phyloP scores from a whole-genome alignment of 1,284 basidiomycete genomes.

The Tremellales sp. region DNA sequence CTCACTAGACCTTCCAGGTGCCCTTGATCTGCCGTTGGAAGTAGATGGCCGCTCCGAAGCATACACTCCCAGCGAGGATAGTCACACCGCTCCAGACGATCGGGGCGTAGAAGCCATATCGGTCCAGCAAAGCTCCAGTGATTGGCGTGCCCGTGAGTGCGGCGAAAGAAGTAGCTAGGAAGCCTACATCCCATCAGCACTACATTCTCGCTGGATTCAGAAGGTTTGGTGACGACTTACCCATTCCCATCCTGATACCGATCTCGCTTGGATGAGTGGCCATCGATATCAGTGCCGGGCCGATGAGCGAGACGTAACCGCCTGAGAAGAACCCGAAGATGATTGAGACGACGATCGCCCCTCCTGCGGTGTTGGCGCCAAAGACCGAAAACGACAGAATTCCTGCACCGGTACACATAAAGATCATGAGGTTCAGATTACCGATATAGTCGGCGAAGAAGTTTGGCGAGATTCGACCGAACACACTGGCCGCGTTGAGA shows the following conservation, averaged over 20 bases:
- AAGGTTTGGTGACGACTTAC: constrained; percentile 5
- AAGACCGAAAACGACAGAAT: constrained; percentile 25
- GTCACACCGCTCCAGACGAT: constrained; percentile 25
- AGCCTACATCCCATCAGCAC: constrained; percentile 5
- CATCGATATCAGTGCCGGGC: constrained; percentile 23
- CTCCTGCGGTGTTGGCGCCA: constrained; percentile 15
- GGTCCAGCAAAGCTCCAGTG: constrained; percentile 37
- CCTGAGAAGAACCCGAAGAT: constrained; percentile 40
- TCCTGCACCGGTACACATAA: constrained; percentile 15
- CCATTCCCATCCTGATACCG: constrained; percentile 29
- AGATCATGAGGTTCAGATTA: constrained; percentile 34
- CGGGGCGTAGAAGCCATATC: constrained; percentile 29
- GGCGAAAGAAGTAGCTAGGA: constrained; percentile 28
- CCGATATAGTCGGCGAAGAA: constrained; percentile 22
- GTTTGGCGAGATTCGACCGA: constrained; percentile 22
- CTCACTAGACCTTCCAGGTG: constrained; percentile 26
- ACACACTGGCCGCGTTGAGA: constrained; percentile 32
- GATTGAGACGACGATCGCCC: constrained; percentile 38
- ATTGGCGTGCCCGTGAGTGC: constrained; percentile 42
- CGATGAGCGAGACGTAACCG: constrained; percentile 23
- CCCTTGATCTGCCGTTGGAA: constrained; percentile 21
- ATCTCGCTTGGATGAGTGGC: constrained; percentile 23
- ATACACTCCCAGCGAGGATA: constrained; percentile 18
- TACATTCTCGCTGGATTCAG: neutral
- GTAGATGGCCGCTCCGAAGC: constrained; percentile 11